Conservation (phyloP, 768 basidiomycete genomes). For the Neoboletus brunneissimus region DNA sequence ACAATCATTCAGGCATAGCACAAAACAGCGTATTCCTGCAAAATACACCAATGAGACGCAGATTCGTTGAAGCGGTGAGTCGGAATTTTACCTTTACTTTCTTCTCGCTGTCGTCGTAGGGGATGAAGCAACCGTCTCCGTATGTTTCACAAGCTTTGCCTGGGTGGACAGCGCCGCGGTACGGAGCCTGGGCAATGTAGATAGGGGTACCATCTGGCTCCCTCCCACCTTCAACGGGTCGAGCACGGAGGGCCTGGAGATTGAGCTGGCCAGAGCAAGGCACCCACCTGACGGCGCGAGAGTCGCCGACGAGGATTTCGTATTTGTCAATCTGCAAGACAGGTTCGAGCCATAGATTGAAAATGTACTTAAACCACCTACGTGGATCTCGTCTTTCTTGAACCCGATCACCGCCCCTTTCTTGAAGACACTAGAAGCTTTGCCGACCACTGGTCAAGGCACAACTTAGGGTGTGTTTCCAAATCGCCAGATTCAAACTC, state of each 20-base stretch:
- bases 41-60: not conserved
- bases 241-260: slow-evolving; percentile 39
- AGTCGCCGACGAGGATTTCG: slow-evolving; percentile 70
- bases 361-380: slow-evolving; percentile 26
- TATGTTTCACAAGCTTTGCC: slow-evolving; percentile 59
- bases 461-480: not conserved
- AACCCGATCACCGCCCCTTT: slow-evolving; percentile 67
- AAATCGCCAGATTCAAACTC: slow-evolving; percentile 11
- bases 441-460: slow-evolving; percentile 54
- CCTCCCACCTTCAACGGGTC: slow-evolving; percentile 65
- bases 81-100: slow-evolving; percentile 41
- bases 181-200: slow-evolving; percentile 57
- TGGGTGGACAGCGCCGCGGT: slow-evolving; percentile 52
- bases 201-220: slow-evolving; percentile 60
- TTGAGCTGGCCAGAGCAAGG: slow-evolving; percentile 45
- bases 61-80: not conserved
- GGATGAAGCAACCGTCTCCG: slow-evolving; percentile 56
- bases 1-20: slow-evolving; percentile 31
- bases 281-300: slow-evolving; percentile 58
- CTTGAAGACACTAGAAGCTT: slow-evolving; percentile 54
- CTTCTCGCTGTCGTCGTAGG: slow-evolving; percentile 52
- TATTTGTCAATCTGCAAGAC: slow-evolving; percentile 53
- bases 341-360: not conserved
- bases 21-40: slow-evolving; percentile 42
- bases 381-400: slow-evolving; percentile 55